These are phyloP conservation scores for Avena atlantica DNA, from an alignment of 176 grass and related monocot genomes.

Conservation along the genomic window DNA sequence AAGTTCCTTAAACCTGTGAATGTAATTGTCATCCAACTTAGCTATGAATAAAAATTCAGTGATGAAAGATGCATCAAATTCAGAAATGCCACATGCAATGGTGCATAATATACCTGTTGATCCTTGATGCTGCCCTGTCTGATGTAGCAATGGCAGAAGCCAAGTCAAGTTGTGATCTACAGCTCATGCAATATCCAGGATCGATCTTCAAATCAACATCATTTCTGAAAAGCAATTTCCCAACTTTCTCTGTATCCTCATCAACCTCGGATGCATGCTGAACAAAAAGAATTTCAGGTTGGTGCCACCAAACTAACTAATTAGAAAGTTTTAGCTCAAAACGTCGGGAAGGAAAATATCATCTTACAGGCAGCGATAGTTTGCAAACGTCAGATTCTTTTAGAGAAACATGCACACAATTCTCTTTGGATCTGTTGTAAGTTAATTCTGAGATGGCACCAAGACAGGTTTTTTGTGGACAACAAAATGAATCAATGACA, in stretches of 20 bases:
- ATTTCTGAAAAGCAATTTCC: slow-evolving; percentile 53
- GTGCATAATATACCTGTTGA: slow-evolving; percentile 53
- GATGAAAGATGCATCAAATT: slow-evolving; percentile 40
- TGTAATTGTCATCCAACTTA: slow-evolving; percentile 18
- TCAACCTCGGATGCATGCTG: slow-evolving; percentile 58
- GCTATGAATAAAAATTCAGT: slow-evolving; percentile 9
- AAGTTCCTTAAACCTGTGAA: slow-evolving; percentile 68
- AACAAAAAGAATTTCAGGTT: slow-evolving; percentile 34
- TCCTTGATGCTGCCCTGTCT: slow-evolving; percentile 49
- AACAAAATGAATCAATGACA: slow-evolving; percentile 78
- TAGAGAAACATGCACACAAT: slow-evolving; percentile 63
- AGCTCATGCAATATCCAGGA: slow-evolving; percentile 82
- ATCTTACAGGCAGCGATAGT: slow-evolving; percentile 68
- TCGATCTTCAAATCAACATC: slow-evolving; percentile 48
- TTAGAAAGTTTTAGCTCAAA: not conserved
- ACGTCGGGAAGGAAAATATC: slow-evolving; percentile 18
- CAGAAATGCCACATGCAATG: not conserved
- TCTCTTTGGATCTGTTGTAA: slow-evolving; percentile 51
- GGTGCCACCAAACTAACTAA: slow-evolving; percentile 15
- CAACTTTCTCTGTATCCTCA: slow-evolving; percentile 59
- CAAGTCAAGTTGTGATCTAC: slow-evolving; percentile 61
- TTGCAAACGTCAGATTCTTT: slow-evolving; percentile 52
- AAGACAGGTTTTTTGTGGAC: slow-evolving; percentile 61
- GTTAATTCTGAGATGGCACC: slow-evolving; percentile 72
- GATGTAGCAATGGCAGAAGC: slow-evolving; percentile 53